These are phyloP conservation scores for Xylaria sp. DNA, from an alignment of 2,329 filamentous ascomycete species.

Conservation along the genomic window DNA sequence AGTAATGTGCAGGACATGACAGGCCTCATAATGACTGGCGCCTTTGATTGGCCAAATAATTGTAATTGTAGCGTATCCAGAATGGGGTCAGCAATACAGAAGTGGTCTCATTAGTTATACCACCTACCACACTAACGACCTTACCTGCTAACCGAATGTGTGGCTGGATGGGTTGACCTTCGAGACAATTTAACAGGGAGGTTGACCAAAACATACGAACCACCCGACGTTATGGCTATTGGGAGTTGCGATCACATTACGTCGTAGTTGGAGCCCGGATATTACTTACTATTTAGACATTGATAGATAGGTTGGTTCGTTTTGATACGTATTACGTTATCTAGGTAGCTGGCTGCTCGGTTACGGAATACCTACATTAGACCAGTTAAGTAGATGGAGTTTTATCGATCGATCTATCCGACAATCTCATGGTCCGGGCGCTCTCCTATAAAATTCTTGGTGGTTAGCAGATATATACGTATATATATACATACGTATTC, in stretches of 20 bases:
- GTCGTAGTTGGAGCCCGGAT: background rate
- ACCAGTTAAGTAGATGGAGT: too few species aligned
- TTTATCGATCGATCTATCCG: background rate
- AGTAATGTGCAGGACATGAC: background rate
- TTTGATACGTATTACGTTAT: background rate
- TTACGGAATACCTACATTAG: too few species aligned
- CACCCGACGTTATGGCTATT: background rate
- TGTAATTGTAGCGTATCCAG: constrained; percentile 1
- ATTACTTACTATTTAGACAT: background rate
- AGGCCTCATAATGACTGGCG: background rate
- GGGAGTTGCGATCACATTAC: background rate
- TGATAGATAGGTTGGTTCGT: background rate
- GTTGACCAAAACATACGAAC: background rate
- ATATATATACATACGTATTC: background rate
- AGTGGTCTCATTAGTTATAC: constrained; percentile 25
- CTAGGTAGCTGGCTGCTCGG: background rate
- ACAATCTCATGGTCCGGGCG: background rate
- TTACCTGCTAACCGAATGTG: constrained; percentile 15
- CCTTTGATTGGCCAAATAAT: constrained; percentile 17
- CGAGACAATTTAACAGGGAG: background rate
- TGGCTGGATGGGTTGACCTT: constrained; percentile 4
- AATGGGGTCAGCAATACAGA: constrained; percentile 23
- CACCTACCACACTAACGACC: constrained; percentile 6
- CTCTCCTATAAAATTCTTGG: background rate
- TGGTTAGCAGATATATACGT: background rate